Conservation (phyloP, 2,329 filamentous ascomycete genomes). For the Arthroderma sp. region DNA sequence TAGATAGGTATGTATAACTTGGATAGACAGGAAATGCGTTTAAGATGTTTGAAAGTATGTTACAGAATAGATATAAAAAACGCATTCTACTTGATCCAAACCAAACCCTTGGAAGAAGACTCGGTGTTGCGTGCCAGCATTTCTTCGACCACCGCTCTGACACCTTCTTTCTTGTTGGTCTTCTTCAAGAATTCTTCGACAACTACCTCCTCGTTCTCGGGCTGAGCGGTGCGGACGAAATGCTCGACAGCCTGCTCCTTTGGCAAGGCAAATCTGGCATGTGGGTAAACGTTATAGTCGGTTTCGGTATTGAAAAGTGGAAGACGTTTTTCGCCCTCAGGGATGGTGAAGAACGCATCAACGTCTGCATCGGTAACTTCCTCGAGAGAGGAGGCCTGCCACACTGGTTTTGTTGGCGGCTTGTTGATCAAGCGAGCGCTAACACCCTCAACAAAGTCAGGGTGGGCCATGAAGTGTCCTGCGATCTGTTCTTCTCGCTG, state of each 20-base stretch:
- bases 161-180: constrained; percentile 54
- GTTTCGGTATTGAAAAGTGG: constrained; percentile 44
- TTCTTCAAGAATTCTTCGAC: constrained; percentile 48
- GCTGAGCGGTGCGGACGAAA: constrained; percentile 24
- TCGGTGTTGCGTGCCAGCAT: constrained; percentile 52
- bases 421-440: constrained; percentile 64
- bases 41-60: too few species aligned
- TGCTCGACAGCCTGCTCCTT: constrained; percentile 45
- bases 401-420: constrained; percentile 51
- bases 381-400: constrained; percentile 62
- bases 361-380: constrained; percentile 49
- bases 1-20: background rate
- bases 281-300: constrained; percentile 63
- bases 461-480: constrained; percentile 74
- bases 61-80: background rate
- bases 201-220: constrained; percentile 44
- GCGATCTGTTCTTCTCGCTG: constrained; percentile 75
- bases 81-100: background rate
- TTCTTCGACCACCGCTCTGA: constrained; percentile 54
- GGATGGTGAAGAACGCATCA: constrained; percentile 54
- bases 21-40: background rate
- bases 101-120: constrained; percentile 27
- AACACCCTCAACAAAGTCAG: constrained; percentile 89
- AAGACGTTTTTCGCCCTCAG: constrained; percentile 36
- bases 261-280: constrained; percentile 56